Conservation (phyloP, 805 yeast genomes). For the Yarrowia deformans region DNA sequence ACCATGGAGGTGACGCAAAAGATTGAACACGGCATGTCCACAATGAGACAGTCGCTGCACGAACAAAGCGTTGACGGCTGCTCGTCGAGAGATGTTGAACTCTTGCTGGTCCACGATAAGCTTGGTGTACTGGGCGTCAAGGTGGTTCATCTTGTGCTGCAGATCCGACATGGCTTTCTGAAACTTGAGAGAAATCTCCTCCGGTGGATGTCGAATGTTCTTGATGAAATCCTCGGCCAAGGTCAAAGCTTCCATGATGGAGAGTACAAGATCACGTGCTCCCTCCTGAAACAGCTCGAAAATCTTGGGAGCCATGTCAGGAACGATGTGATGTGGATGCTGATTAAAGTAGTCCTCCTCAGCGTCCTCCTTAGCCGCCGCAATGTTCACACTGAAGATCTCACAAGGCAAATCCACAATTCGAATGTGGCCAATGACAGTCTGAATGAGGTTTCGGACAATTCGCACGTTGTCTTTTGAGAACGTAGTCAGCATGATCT, state of each 20-base stretch:
- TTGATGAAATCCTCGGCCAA: conserved; percentile 24
- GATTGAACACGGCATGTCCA: conserved; percentile 46
- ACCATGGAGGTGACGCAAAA: conserved; percentile 40
- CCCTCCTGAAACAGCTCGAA: conserved; percentile 32
- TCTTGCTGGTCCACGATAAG: conserved; percentile 24
- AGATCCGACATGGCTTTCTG: conserved; percentile 19
- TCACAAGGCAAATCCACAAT: conserved; percentile 50
- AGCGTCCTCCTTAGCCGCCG: background rate
- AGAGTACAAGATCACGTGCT: conserved; percentile 15
- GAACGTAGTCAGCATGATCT: conserved; percentile 52
- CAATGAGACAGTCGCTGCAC: conserved; percentile 37
- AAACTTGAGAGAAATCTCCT: conserved; percentile 19
- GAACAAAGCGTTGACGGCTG: conserved; percentile 28
- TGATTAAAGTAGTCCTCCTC: conserved; percentile 37
- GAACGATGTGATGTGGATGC: conserved; percentile 7
- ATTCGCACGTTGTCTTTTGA: conserved; percentile 49
- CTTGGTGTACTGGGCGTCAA: conserved; percentile 32
- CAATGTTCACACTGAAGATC: conserved; percentile 19
- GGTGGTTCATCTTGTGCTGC: conserved; percentile 30
- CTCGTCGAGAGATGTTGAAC: conserved; percentile 24
- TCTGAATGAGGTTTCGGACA: conserved; percentile 56
- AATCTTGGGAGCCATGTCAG: conserved; percentile 29
- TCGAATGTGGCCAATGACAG: conserved; percentile 53
- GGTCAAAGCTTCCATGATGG: conserved; percentile 14
- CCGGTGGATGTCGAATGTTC: conserved; percentile 29